Evolutionary conservation across 2,329 filamentous ascomycete species (phyloP).

Genomic region (Beauveria pseudobassiana): DNA sequence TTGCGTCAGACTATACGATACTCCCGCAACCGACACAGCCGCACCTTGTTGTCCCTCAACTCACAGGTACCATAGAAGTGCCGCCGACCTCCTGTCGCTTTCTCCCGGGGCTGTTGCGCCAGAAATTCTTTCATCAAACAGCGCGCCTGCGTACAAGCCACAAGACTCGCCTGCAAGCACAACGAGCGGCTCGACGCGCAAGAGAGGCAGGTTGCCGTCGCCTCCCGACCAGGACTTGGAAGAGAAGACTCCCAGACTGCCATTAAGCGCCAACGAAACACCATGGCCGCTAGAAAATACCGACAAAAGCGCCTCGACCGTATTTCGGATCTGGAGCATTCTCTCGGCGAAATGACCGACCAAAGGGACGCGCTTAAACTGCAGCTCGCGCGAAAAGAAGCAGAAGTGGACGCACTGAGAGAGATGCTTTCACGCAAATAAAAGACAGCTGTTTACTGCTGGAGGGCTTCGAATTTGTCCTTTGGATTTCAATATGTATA

Average conservation of each 20-base stretch:
- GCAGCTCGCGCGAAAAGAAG: constrained; percentile 55
- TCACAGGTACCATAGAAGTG: constrained; percentile 1
- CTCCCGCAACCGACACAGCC: constrained; percentile 1
- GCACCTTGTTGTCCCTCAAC: constrained; percentile 6
- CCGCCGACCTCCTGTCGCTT: background rate
- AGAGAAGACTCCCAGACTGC: constrained; percentile 21
- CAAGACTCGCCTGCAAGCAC: constrained; percentile 11
- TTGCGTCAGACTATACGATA: constrained; percentile 9
- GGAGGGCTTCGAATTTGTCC: background rate
- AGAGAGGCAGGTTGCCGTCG: background rate
- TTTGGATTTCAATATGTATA: background rate
- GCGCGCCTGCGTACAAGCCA: background rate
- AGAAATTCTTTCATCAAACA: background rate
- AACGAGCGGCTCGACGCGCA: background rate
- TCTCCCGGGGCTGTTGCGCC: background rate
- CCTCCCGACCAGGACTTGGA: constrained; percentile 17
- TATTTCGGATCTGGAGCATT: constrained; percentile 52
- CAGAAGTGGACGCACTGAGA: constrained; percentile 54
- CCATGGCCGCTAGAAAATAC: constrained; percentile 63
- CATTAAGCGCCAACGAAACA: constrained; percentile 59
- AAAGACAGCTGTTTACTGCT: background rate
- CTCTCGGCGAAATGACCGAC: constrained; percentile 48
- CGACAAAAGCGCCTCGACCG: constrained; percentile 64
- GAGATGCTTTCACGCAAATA: constrained; percentile 35
- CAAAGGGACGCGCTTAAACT: constrained; percentile 59